Conservation (phyloP, 2,329 filamentous ascomycete genomes). For the Aspergillus sp. region DNA sequence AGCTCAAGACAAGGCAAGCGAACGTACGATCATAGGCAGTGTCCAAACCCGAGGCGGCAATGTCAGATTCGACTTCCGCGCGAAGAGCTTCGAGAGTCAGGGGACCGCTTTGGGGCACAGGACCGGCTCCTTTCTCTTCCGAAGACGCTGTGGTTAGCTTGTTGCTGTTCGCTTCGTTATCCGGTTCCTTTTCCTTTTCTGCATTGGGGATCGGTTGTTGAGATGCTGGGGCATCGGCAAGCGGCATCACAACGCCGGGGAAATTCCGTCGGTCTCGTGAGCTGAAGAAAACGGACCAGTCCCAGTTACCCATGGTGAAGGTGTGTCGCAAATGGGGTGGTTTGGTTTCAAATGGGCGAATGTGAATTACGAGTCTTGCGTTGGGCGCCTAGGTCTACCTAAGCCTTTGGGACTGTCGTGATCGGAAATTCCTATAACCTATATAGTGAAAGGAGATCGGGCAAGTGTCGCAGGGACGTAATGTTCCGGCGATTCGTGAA, state of each 20-base stretch:
- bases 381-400: too few species aligned
- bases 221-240: conserved; percentile 39
- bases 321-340: background rate
- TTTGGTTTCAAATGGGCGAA: too few species aligned
- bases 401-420: too few species aligned
- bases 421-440: too few species aligned
- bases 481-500: too few species aligned
- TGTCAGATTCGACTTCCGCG: conserved; percentile 58
- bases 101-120: conserved; percentile 31
- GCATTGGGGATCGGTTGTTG: conserved; percentile 3
- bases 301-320: conserved; percentile 30
- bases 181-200: conserved; percentile 20
- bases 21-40: conserved; percentile 69
- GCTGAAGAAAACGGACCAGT: conserved; percentile 39
- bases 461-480: too few species aligned
- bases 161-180: conserved; percentile 29
- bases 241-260: conserved; percentile 45
- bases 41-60: conserved; percentile 52
- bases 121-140: conserved; percentile 32
- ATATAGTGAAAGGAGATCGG: too few species aligned
- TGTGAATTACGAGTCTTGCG: too few species aligned
- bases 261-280: conserved; percentile 46
- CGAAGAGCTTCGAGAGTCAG: conserved; percentile 63
- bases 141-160: conserved; percentile 17
- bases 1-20: conserved; percentile 27